A percentile compares a stretch with the other conserved stretches of the same genome.
These are phyloP conservation scores for Aspergillus ustus DNA, from an alignment of 2,329 filamentous ascomycete genomes.

Conservation along the genomic window DNA sequence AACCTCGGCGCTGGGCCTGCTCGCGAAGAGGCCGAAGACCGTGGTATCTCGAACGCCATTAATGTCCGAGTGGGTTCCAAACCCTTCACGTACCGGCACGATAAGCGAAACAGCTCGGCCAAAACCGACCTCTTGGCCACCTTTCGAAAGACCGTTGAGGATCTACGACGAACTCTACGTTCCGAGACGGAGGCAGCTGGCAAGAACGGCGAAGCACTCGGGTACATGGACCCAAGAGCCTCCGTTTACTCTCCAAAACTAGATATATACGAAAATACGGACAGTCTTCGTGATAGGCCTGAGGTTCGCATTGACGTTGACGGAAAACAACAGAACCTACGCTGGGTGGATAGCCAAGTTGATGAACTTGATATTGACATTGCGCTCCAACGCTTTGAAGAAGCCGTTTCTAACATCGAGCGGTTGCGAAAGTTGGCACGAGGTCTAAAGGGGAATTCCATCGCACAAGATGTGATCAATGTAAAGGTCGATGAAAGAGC, in stretches of 20 bases:
- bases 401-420: constrained; percentile 81
- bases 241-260: constrained; percentile 74
- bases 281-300: constrained; percentile 72
- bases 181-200: constrained; percentile 87
- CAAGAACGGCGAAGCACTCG: constrained; percentile 81
- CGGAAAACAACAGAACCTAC: constrained; percentile 92
- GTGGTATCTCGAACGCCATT: constrained; percentile 78
- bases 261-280: constrained; percentile 77
- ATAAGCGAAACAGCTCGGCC: constrained; percentile 76
- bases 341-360: constrained; percentile 93
- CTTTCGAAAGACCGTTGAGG: constrained; percentile 90
- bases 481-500: constrained; percentile 89
- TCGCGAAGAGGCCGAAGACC: constrained; percentile 54
- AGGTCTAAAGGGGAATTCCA: constrained; percentile 79
- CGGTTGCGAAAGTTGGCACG: constrained; percentile 79
- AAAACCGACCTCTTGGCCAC: constrained; percentile 83
- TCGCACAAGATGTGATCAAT: constrained; percentile 89
- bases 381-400: constrained; percentile 85
- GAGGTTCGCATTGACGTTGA: constrained; percentile 91
- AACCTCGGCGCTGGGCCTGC: constrained; percentile 44
- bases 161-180: constrained; percentile 81
- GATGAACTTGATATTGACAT: constrained; percentile 97
- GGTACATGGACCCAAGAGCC: constrained; percentile 81
- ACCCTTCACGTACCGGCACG: constrained; percentile 91
- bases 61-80: constrained; percentile 89